Base-by-base conservation (phyloP, 352 stramenopile genomes). In the Globisporangium parvum region DNA sequence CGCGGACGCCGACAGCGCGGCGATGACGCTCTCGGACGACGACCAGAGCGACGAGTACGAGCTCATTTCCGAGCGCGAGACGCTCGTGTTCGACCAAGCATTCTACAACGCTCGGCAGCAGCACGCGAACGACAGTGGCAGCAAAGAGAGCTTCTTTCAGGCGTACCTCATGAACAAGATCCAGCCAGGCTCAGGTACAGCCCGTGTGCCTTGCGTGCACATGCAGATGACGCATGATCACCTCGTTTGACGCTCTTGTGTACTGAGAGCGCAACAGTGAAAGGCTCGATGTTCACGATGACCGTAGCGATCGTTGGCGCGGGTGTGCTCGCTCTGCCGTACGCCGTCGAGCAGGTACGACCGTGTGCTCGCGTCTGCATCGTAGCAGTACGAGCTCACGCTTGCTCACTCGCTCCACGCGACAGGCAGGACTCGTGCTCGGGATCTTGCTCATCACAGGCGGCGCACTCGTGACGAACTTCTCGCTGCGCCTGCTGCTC, bases 271-370 rank as follows among this genome's bases (percentile, higher is more conserved):
- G 24, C 31, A 51, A 23, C 47, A 93, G 83, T 96, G 39, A 96
- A 94, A 72, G 84, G 86, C 21, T 92, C 82, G 57, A 93, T 96
- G 74, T 93, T 94, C 57, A 96, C 86, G 0, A 91, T 96, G 84
- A 93, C 86, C 1, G 84, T 96, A 15, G 80, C 86, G 6, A 93
- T 94, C 31, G 81, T 94, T 9, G 86, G 86, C 18, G 86, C 84
- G 23, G 86, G 86, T 33, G 79, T 93, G 5, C 71, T 96, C 26
- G 77, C 84, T 15, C 66, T 96, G 0, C 86, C 86, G 3, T 96
- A 87, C 51, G 86, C 84, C 2, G 71, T 96, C 1, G 66, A 92
- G 50, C 81, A 92, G 59, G 67, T 70, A 31, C 15, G 21, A n/a
- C n/a, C 11, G 41, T 9, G 14, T n/a, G 15, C 14, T 42, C 12